A percentile compares a stretch with the other conserved stretches of the same genome.
Evolutionary conservation across 2,329 filamentous ascomycete species (phyloP).

Genomic region (Macrophomina pseudophaseolina): DNA sequence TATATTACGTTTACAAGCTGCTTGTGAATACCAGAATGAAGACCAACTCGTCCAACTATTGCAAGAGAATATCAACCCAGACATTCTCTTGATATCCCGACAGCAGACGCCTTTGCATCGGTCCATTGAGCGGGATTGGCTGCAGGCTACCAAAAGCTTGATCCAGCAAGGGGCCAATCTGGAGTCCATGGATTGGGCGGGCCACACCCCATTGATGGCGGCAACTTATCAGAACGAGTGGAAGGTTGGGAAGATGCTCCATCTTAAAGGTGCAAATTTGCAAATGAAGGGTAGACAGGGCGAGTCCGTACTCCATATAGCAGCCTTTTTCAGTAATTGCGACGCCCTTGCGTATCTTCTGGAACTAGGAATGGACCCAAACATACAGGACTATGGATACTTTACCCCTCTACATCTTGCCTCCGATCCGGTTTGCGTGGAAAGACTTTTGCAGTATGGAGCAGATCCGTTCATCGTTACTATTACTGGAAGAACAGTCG

Average conservation of each 20-base stretch:
- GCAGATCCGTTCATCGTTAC: neutral
- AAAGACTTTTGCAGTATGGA: neutral
- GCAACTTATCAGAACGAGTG: neutral
- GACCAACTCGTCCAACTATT: neutral
- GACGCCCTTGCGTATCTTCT: neutral
- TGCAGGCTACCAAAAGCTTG: neutral
- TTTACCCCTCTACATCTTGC: neutral
- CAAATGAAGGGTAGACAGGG: neutral
- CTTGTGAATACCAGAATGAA: neutral
- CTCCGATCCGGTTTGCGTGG: neutral
- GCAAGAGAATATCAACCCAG: neutral
- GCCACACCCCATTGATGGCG: neutral
- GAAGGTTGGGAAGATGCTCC: neutral
- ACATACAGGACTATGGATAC: neutral
- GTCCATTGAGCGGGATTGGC: neutral
- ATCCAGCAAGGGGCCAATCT: neutral
- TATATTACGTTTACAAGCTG: neutral
- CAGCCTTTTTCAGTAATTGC: neutral
- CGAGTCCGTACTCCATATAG: neutral
- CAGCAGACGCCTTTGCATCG: neutral
- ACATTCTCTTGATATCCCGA: neutral
- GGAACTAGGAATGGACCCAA: neutral
- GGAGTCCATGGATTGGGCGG: neutral
- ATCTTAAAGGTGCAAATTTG: neutral
- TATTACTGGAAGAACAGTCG: neutral